phyloP scores from a whole-genome alignment of 208 protist genomes.

The Acanthamoeba healyi region DNA sequence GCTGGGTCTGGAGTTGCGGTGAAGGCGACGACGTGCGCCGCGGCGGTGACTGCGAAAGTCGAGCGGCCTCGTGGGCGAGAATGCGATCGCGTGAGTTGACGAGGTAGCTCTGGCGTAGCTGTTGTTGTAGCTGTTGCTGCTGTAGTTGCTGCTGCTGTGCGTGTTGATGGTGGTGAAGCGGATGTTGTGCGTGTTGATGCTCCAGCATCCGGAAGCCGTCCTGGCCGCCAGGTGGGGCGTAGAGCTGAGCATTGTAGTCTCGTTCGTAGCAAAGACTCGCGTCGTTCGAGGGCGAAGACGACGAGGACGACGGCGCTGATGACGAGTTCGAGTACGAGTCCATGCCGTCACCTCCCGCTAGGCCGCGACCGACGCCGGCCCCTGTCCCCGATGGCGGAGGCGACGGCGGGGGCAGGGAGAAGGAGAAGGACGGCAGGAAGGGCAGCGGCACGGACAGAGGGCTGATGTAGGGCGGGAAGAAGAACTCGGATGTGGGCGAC shows the following conservation, averaged over 20 bases:
- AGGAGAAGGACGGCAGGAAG: constrained; percentile 23
- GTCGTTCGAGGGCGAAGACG: neutral
- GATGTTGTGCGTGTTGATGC: neutral
- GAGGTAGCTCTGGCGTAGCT: too few relatives aligned
- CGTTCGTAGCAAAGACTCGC: neutral
- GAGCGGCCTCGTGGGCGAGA: too few relatives aligned
- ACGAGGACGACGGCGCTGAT: neutral
- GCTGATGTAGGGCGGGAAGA: constrained; percentile 36
- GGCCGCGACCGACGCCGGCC: neutral
- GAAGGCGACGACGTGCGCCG: too few relatives aligned
- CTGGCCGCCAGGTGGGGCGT: neutral
- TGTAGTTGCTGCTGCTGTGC: neutral
- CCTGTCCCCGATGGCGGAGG: neutral
- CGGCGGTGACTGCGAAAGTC: too few relatives aligned
- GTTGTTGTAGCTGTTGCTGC: neutral
- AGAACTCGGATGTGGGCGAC: neutral
- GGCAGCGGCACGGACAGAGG: constrained; percentile 31
- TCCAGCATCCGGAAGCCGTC: neutral
- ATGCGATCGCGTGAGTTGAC: too few relatives aligned
- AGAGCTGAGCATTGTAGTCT: neutral
- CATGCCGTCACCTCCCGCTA: neutral
- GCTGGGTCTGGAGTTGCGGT: too few relatives aligned
- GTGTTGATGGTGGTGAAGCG: neutral
- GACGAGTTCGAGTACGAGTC: neutral
- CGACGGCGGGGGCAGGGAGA: neutral